Conservation (phyloP, 2,329 filamentous ascomycete genomes). For the Fonsecaea erecta region DNA sequence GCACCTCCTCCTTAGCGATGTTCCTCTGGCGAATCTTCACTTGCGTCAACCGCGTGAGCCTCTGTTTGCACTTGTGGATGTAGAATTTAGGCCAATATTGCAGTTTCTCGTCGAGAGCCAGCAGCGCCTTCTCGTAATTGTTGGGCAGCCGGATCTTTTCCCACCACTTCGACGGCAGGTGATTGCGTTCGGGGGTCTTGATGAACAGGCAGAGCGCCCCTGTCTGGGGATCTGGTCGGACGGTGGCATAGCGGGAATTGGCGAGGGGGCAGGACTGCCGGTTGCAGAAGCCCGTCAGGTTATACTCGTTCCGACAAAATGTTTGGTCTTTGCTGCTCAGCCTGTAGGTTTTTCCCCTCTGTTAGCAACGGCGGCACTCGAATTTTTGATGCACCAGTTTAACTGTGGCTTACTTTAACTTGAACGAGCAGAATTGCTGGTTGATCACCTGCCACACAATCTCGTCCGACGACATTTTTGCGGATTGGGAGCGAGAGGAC, state of each 20-base stretch:
- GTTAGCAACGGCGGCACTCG: slow-evolving; percentile 13
- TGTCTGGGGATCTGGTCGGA: slow-evolving; percentile 79
- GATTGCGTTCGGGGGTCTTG: slow-evolving; percentile 88
- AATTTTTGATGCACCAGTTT: not conserved
- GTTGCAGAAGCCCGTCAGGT: slow-evolving; percentile 81
- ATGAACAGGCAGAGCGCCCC: slow-evolving; percentile 92
- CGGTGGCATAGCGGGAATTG: slow-evolving; percentile 90
- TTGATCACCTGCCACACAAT: slow-evolving; percentile 98
- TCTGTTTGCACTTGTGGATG: slow-evolving; percentile 94
- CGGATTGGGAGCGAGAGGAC: not conserved
- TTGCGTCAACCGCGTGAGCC: slow-evolving; percentile 88
- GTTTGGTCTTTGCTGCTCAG: slow-evolving; percentile 84
- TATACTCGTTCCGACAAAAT: slow-evolving; percentile 96
- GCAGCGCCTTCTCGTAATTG: slow-evolving; percentile 88
- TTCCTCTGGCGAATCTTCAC: slow-evolving; percentile 78
- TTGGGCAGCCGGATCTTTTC: slow-evolving; percentile 86
- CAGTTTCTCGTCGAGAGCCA: slow-evolving; percentile 81
- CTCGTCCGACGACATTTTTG: slow-evolving; percentile 83
- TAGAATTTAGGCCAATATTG: slow-evolving; percentile 96
- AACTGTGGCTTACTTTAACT: slow-evolving; percentile 71
- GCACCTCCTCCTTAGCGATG: slow-evolving; percentile 85
- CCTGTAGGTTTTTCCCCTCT: slow-evolving; percentile 22
- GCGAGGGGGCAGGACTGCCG: slow-evolving; percentile 88
- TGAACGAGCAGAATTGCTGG: slow-evolving; percentile 93
- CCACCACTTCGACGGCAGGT: slow-evolving; percentile 91